Evolutionary conservation across 805 yeast genomes (phyloP), one percentile per base, ranked within the genome.

Genomic region (Teunomyces panamensis): DNA sequence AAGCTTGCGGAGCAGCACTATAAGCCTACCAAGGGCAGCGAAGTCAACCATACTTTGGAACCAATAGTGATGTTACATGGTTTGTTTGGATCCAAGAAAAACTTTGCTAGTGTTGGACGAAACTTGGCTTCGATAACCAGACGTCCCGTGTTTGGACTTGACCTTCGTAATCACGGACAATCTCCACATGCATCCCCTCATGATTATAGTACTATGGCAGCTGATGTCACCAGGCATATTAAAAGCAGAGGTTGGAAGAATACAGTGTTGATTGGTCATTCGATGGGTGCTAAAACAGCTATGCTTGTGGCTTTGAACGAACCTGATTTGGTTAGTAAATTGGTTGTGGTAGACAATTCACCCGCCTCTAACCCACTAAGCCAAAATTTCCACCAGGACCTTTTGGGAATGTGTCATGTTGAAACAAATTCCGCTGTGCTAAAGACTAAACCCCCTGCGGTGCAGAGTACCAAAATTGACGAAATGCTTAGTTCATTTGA

Each of bases 241-340:
- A 52, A 65, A 30, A 56, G 61, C 9, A 37, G 48, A 11, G 16
- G 49, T 0, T 54, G 63, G 55, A 39, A 47, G 8, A 39, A 55
- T 4, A 47, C 48, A 8, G 60, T 54, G 14, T 49, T 65, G 2
- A 52, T 69, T 26, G 86, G 87, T 0, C 84, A 78, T 56, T 80
- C 84, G 14, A 75, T 82, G 79, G 87, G 87, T 1, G 85, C 83
- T 3, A 81, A 80, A 55, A 73, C 77, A 1, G 79, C 79, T 0
- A 73, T 82, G 75, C 47, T 73, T 42, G 69, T 71, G 1, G 63
- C 78, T 0, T 56, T 82, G 30, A 55, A 59, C 48, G 51, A 65
- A 39, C 80, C 80, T 1, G 70, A 67, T 3, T 47, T 64, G 30
- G 65, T 78, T 0, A 56, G 65, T 4, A 71, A 68, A 47, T 54